Evolutionary conservation across 768 basidiomycete genomes (phyloP).

Genomic region (Rhodotorula sphaerocarpa): DNA sequence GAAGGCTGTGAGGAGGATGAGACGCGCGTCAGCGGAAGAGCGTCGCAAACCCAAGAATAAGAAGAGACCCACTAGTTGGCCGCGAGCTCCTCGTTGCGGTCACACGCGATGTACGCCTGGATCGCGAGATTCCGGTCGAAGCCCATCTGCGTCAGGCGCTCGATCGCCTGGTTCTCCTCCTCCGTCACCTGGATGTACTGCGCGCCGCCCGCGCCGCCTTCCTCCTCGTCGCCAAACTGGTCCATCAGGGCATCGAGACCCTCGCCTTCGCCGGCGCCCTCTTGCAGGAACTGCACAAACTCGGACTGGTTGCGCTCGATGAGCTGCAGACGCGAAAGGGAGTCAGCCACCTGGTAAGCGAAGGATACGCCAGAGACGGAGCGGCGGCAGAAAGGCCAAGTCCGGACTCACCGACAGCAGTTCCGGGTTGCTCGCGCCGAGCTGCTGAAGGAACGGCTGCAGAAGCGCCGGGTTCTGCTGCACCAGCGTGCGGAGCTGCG

Average conservation of each 20-base stretch:
- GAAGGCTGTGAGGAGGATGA: not conserved
- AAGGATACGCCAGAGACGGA: too few relatives aligned
- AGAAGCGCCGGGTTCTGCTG: constrained; percentile 66
- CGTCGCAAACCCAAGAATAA: not conserved
- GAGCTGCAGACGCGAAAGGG: constrained; percentile 18
- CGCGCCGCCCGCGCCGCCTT: constrained; percentile 42
- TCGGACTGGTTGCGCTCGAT: constrained; percentile 66
- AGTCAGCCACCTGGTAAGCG: too few relatives aligned
- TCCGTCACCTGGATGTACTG: constrained; percentile 65
- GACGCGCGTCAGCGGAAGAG: too few relatives aligned
- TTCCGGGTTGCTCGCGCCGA: constrained; percentile 64
- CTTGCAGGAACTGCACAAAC: constrained; percentile 58
- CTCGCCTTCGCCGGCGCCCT: constrained; percentile 43
- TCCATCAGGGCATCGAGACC: constrained; percentile 41
- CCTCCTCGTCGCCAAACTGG: constrained; percentile 23
- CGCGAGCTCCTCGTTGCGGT: constrained; percentile 92
- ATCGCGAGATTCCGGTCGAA: constrained; percentile 73
- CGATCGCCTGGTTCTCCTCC: constrained; percentile 81
- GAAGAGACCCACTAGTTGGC: constrained; percentile 58
- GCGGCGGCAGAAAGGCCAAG: not conserved
- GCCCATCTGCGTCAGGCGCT: constrained; percentile 77
- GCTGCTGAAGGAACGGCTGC: constrained; percentile 75
- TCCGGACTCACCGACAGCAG: constrained; percentile 51
- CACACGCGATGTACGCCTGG: constrained; percentile 88
- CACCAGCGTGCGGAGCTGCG: constrained; percentile 64